Evolutionary conservation across 108 stramenopile genomes (phyloP), one percentile per base, ranked within the genome.

Genomic region (Fragilariopsis cylindrus): DNA sequence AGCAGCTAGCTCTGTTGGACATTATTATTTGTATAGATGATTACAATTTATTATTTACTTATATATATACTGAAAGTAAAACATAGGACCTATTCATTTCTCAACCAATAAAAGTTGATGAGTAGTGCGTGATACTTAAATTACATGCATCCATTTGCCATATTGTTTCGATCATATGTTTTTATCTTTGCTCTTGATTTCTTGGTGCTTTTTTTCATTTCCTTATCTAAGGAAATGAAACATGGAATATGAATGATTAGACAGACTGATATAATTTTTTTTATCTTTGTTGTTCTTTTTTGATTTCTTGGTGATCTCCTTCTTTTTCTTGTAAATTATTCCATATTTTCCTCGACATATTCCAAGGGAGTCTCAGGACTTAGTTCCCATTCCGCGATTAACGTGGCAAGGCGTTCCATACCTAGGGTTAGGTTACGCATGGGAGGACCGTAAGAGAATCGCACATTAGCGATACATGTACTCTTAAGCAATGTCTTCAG

Each of bases 391-490:
- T 56, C 55, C 19, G 7, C 9, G 55, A 11, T 56, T 19, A 19
- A 19, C 55, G 9, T 19, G 16, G 5, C 7, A 5, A 11, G 55
- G 11, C 19, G 9, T 56, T 56, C 19, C 55, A 56, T 56, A 56
- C 55, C 9, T 19, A 9, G 55, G 5, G 11, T 56, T 5, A 7
- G 19, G 9, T 56, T 11, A 19, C 19, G 5, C 11, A 11, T 11
- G 30, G 9, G 55, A 7, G 19, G 16, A 5, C 16, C 62, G 62
- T 64, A 64, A 40, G n/a, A 64, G 62, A 64, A 64, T n/a, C 62
- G 9, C 13, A 64, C 18, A 39, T 64, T 64, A 11, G 62, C 18
- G 11, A 64, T 64, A 39, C 62, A 30, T 39, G 9, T 40, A 43
- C 62, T 12, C 13, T 5, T 64, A 5, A 42, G 62, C 62, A 64